Evolutionary conservation across 257 asterid genomes (phyloP).

Genomic region (Catharanthus roseus): DNA sequence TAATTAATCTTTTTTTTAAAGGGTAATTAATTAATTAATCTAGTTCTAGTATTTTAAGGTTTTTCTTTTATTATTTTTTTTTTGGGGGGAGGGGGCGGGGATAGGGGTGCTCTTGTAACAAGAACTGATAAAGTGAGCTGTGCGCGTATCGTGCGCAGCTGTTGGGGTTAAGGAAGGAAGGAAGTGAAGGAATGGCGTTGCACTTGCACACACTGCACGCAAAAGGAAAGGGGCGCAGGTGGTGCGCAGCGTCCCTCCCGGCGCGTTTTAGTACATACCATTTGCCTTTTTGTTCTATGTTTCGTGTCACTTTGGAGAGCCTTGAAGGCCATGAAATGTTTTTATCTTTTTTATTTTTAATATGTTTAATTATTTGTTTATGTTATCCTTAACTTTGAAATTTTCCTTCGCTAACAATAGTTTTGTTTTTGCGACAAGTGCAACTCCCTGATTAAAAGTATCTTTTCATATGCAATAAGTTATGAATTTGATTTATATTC

Average conservation of each 20-base stretch:
- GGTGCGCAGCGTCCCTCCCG: slow-evolving; percentile 7
- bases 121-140: not conserved
- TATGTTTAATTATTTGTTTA: no score
- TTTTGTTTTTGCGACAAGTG: no score
- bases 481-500: no score
- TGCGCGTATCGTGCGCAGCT: not conserved
- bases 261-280: slow-evolving; percentile 8
- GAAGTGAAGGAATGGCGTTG: not conserved
- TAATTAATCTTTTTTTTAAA: no score
- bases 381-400: not conserved
- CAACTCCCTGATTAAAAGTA: no score
- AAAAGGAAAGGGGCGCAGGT: slow-evolving; percentile 6
- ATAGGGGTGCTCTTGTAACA: not conserved
- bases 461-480: no score
- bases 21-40: no score
- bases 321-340: not conserved
- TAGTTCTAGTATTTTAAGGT: no score
- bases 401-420: no score
- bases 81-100: no score
- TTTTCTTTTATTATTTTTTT: no score
- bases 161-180: not conserved
- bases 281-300: not conserved
- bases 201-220: not conserved
- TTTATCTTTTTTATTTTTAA: no score
- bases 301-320: not conserved